phyloP scores from a whole-genome alignment of 352 stramenopile genomes.

The Peronospora tabacina region DNA sequence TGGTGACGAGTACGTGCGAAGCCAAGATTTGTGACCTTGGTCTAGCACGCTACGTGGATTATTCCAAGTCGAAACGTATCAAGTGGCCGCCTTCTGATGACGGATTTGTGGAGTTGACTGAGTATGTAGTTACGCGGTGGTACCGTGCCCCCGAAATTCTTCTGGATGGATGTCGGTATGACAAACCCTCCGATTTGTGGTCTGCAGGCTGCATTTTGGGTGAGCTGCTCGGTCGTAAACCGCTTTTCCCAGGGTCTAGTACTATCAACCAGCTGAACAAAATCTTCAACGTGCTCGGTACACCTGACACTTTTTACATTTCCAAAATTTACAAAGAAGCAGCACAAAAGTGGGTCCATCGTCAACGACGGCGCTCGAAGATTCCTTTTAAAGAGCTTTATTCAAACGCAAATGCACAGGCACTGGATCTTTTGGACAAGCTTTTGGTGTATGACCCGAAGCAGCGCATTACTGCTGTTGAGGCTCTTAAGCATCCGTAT shows the following conservation, averaged over 20 bases:
- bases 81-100: slow-evolving; percentile 21
- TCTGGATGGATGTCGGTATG: slow-evolving; percentile 78
- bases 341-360: slow-evolving; percentile 61
- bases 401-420: slow-evolving; percentile 57
- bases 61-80: slow-evolving; percentile 46
- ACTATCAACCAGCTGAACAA: slow-evolving; percentile 97
- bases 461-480: slow-evolving; percentile 79
- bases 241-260: slow-evolving; percentile 93
- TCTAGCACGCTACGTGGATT: slow-evolving; percentile 75
- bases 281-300: slow-evolving; percentile 91
- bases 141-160: slow-evolving; percentile 89
- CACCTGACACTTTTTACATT: slow-evolving; percentile 65
- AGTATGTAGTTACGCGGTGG: slow-evolving; percentile 76
- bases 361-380: slow-evolving; percentile 40
- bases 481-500: slow-evolving; percentile 94
- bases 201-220: slow-evolving; percentile 93
- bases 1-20: slow-evolving; percentile 95
- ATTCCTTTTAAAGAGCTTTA: slow-evolving; percentile 75
- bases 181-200: slow-evolving; percentile 72
- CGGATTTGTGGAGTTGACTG: slow-evolving; percentile 58
- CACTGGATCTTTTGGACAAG: slow-evolving; percentile 68
- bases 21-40: slow-evolving; percentile 95
- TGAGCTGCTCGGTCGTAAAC: slow-evolving; percentile 90
- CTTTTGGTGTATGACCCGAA: slow-evolving; percentile 60
- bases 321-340: slow-evolving; percentile 59